phyloP scores from a whole-genome alignment of 768 basidiomycete genomes.

The Paxillus ammoniavirescens region DNA sequence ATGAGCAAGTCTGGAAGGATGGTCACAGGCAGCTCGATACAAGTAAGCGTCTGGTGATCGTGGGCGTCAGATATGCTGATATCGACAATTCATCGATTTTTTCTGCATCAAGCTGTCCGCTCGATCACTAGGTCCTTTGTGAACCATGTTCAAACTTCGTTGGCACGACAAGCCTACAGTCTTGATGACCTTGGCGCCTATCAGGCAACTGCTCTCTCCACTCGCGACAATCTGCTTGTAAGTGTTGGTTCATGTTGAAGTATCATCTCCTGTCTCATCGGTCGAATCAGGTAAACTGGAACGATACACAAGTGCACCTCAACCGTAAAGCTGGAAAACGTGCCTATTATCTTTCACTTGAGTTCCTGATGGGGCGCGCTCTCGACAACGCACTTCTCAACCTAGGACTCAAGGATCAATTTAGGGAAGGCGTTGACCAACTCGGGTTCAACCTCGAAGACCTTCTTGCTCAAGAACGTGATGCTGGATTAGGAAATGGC shows the following conservation, averaged over 20 bases:
- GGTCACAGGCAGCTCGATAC: conserved; percentile 56
- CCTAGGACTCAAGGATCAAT: conserved; percentile 78
- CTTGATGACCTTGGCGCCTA: conserved; percentile 85
- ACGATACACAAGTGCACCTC: conserved; percentile 72
- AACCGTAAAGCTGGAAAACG: conserved; percentile 84
- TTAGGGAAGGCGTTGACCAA: conserved; percentile 59
- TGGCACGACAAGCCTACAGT: conserved; percentile 90
- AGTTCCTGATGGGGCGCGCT: conserved; percentile 85
- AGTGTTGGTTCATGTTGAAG: conserved; percentile 15
- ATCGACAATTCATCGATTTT: conserved; percentile 7
- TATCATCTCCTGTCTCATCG: background rate
- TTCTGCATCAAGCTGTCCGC: conserved; percentile 44
- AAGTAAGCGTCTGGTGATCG: conserved; percentile 35
- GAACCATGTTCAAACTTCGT: conserved; percentile 82
- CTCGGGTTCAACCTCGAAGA: conserved; percentile 94
- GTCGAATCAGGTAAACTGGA: conserved; percentile 72
- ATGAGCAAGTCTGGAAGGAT: conserved; percentile 72
- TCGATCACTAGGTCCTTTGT: conserved; percentile 74
- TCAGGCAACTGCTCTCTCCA: conserved; percentile 86
- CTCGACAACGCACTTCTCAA: conserved; percentile 85
- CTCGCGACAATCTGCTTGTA: conserved; percentile 85
- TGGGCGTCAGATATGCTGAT: background rate
- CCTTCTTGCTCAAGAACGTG: conserved; percentile 83
- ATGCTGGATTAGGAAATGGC: conserved; percentile 93
- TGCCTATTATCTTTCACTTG: conserved; percentile 94